These are phyloP conservation scores for Ogataea dorogensis DNA, from an alignment of 805 yeast species.

Conservation along the genomic window DNA sequence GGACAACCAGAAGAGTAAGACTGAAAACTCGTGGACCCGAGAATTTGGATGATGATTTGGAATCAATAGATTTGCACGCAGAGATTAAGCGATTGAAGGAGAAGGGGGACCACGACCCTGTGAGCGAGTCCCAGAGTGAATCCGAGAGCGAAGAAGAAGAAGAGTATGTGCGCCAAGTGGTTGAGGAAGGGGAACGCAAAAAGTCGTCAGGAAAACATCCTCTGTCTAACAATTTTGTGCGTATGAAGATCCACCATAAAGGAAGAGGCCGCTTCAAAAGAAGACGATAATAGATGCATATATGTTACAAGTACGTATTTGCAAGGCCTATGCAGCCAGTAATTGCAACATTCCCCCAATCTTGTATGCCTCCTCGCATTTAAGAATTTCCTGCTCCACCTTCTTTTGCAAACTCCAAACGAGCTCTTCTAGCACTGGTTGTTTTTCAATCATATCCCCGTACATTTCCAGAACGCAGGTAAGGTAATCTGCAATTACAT, in stretches of 20 bases:
- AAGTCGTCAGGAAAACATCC: constrained; percentile 30
- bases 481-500: constrained; percentile 64
- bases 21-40: constrained; percentile 39
- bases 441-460: constrained; percentile 65
- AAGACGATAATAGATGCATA: constrained; percentile 9
- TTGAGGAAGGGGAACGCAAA: constrained; percentile 10
- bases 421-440: constrained; percentile 75
- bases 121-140: constrained; percentile 1
- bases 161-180: constrained; percentile 22
- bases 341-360: constrained; percentile 93
- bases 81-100: constrained; percentile 35
- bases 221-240: constrained; percentile 35
- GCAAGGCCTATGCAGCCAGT: constrained; percentile 49
- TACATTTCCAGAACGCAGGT: constrained; percentile 73
- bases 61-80: constrained; percentile 42
- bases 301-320: constrained; percentile 5
- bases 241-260: constrained; percentile 33
- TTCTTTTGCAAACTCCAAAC: constrained; percentile 58
- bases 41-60: constrained; percentile 32
- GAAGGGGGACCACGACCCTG: background rate
- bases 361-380: constrained; percentile 83
- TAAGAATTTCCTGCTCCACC: constrained; percentile 65
- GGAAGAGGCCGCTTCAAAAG: constrained; percentile 27
- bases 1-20: constrained; percentile 51
- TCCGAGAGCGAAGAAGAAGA: constrained; percentile 19